Evolutionary conservation across 129 eudicot genomes (phyloP).

Genomic region (Arctium minus): DNA sequence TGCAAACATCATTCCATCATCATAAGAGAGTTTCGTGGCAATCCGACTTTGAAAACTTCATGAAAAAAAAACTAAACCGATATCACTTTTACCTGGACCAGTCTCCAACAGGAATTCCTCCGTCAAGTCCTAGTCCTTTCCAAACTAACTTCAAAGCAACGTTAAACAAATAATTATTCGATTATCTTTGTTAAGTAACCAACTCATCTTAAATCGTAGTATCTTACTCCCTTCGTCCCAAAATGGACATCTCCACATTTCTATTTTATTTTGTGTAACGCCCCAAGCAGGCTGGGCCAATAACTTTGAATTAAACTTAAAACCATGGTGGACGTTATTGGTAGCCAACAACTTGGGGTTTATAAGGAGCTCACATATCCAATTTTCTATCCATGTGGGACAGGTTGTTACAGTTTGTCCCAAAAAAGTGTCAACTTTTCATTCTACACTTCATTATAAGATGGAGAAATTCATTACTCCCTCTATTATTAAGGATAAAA

Average conservation of each 20-base stretch:
- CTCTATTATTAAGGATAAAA: not conserved
- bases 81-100: constrained; percentile 68
- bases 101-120: constrained; percentile 64
- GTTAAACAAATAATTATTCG: not conserved
- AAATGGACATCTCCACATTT: not conserved
- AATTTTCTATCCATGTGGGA: not conserved
- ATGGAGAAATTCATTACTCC: not conserved
- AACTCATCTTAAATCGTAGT: not conserved
- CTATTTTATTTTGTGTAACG: not conserved
- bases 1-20: constrained; percentile 1
- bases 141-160: constrained; percentile 70
- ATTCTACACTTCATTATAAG: not conserved
- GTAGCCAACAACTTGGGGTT: not conserved
- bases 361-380: not conserved
- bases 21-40: not conserved
- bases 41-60: not conserved
- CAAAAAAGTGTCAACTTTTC: not conserved
- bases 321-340: not conserved
- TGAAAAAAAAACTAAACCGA: not conserved
- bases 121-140: constrained; percentile 96
- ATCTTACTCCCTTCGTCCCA: not conserved
- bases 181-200: not conserved
- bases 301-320: not conserved
- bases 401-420: not conserved
- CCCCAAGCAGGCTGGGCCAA: not conserved